phyloP scores from a whole-genome alignment of 768 basidiomycete species.

The Leucocoprinus sp. region DNA sequence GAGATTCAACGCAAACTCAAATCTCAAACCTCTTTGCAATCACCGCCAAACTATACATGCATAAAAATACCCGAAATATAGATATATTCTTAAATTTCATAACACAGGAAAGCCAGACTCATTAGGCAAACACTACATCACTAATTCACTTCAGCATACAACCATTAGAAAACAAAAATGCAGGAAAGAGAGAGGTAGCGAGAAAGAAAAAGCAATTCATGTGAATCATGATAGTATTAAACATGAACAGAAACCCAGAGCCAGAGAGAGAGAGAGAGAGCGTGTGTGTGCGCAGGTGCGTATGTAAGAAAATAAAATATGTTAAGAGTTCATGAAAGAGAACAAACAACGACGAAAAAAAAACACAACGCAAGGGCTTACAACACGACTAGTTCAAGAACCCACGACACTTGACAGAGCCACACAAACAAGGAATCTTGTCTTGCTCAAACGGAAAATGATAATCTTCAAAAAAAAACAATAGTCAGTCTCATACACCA shows the following conservation, averaged over 20 bases:
- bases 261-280: not conserved
- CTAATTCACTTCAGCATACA: too few relatives aligned
- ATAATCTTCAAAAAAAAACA: slow-evolving; percentile 56
- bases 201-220: not conserved
- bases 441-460: slow-evolving; percentile 99
- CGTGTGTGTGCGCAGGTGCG: too few relatives aligned
- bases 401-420: slow-evolving; percentile 86
- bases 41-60: too few relatives aligned
- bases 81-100: too few relatives aligned
- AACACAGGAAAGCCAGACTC: too few relatives aligned
- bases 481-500: not conserved
- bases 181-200: not conserved
- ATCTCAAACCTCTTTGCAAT: too few relatives aligned
- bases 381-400: slow-evolving; percentile 77
- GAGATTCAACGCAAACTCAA: too few relatives aligned
- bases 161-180: not conserved
- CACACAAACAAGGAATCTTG: slow-evolving; percentile 90
- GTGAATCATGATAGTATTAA: not conserved
- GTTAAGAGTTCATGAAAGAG: slow-evolving; percentile 4
- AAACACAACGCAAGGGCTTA: slow-evolving; percentile 21
- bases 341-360: too few relatives aligned
- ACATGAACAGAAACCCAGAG: not conserved
- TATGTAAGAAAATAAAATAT: not conserved
- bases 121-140: too few relatives aligned
- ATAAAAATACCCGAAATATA: too few relatives aligned